Evolutionary conservation across 306 rosid genomes (phyloP), one percentile per base, ranked within the genome.

Genomic region (Adenanthera pavonina): DNA sequence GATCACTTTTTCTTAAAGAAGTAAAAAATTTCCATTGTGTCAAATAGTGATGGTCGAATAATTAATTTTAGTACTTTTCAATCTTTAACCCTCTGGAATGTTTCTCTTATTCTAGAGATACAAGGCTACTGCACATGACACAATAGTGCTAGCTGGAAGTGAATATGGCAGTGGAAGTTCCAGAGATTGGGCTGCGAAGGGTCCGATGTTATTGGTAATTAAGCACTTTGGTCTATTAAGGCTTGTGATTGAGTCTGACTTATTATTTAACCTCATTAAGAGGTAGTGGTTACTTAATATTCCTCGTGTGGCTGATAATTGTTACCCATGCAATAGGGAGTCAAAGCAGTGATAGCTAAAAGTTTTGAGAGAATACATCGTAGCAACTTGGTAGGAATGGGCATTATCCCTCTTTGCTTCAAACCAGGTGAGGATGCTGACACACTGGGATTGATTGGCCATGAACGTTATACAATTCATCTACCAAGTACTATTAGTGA

Each of bases 101-200:
- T 53, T 78, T 83, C 70, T 81, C 73, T 77, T 80, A 40, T 86
- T 57, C 36, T 88, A 93, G 97, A 93, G 83, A 83, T 93, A 95
- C 81, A 95, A 82, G 85, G 72, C 88, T 75, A 90, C 92, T 43
- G 97, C 95, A 67, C 88, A 92, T 48, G 97, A 83, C 85, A 91
- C 97, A 51, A 88, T 95, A 82, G 86, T 95, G 49, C 77, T 95
- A 69, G 99, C 99, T 70, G 97, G 97, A 73, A 97, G 95, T 2
- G 97, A 95, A 86, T 93, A 95, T 80, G 97, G 99, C 19, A 95
- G 94, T 34, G 95, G 97, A 84, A 95, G 99, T 86, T 95, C 97
- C 61, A 83, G 97, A 65, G 97, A 95, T 85, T 95, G 97, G 97
- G 97, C 99, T 15, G 99, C 97, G 65, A 95, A 95, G 94, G 97